Evolutionary conservation across 169 alveolate species (phyloP).

Genomic region (Plasmodium ovale): DNA sequence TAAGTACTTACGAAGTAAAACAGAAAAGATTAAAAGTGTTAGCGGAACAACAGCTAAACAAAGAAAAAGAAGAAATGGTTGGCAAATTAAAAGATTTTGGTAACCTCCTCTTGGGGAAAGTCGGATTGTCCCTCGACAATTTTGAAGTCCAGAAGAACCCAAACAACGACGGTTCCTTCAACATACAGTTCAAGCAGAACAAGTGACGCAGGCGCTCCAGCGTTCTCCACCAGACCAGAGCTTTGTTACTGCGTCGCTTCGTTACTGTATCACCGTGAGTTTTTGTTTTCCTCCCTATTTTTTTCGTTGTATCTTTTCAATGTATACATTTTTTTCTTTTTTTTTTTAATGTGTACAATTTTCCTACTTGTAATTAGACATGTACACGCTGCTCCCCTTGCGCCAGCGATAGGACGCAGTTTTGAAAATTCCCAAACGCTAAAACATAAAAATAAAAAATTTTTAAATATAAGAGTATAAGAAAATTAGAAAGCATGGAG

Average conservation of each 20-base stretch:
- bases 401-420: no score
- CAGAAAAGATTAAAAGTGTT: constrained; percentile 57
- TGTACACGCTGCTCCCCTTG: no score
- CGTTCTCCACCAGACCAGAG: no score
- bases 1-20: constrained; percentile 75
- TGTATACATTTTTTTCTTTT: neutral
- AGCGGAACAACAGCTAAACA: constrained; percentile 89
- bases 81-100: constrained; percentile 95
- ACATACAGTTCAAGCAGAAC: constrained; percentile 92
- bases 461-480: no score
- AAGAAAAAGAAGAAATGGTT: constrained; percentile 94
- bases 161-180: constrained; percentile 92
- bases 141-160: constrained; percentile 94
- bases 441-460: no score
- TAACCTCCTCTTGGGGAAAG: constrained; percentile 93
- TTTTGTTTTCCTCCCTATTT: neutral
- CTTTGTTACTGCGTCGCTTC: no score
- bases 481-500: no score
- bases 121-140: constrained; percentile 94
- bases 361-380: no score
- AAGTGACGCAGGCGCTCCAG: no score
- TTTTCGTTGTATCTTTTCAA: constrained; percentile 4
- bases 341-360: neutral
- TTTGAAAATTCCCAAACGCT: no score
- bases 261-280: neutral